Conservation (phyloP, 1,284 basidiomycete species). For the Ustilago shanxiensis region DNA sequence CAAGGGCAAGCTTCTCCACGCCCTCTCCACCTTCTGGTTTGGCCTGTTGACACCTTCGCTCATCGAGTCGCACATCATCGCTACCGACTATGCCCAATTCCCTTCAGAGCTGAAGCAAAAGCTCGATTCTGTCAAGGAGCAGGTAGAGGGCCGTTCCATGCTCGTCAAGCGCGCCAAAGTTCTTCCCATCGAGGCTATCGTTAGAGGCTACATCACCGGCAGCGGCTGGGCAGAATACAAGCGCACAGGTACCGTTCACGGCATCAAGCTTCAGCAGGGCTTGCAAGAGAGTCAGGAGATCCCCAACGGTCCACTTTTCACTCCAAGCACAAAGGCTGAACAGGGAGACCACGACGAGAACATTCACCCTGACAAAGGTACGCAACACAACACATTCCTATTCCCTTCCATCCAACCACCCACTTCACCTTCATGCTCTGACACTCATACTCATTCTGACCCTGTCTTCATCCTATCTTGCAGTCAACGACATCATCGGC, state of each 20-base stretch:
- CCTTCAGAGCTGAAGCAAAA: constrained; percentile 51
- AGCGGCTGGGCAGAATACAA: constrained; percentile 97
- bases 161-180: constrained; percentile 91
- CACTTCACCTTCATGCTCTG: background rate
- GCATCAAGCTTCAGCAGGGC: constrained; percentile 81
- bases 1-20: constrained; percentile 90
- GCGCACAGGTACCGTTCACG: constrained; percentile 87
- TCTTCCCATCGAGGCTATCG: constrained; percentile 95
- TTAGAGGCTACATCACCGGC: constrained; percentile 95
- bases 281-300: constrained; percentile 84
- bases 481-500: constrained; percentile 59
- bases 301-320: constrained; percentile 80
- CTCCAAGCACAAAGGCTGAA: constrained; percentile 96
- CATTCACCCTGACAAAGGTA: constrained; percentile 90
- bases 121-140: constrained; percentile 56
- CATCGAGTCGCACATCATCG: constrained; percentile 65
- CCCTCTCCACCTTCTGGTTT: constrained; percentile 96
- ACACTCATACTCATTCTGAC: background rate
- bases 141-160: constrained; percentile 88
- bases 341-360: constrained; percentile 96
- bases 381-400: background rate
- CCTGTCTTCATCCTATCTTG: constrained; percentile 7
- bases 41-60: constrained; percentile 74
- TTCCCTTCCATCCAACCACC: background rate
- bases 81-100: constrained; percentile 57